Percentiles rank a stretch among this genome's conserved stretches.
Evolutionary conservation across 257 asterid species (phyloP).

Genomic region (Jacaranda mimosifolia): DNA sequence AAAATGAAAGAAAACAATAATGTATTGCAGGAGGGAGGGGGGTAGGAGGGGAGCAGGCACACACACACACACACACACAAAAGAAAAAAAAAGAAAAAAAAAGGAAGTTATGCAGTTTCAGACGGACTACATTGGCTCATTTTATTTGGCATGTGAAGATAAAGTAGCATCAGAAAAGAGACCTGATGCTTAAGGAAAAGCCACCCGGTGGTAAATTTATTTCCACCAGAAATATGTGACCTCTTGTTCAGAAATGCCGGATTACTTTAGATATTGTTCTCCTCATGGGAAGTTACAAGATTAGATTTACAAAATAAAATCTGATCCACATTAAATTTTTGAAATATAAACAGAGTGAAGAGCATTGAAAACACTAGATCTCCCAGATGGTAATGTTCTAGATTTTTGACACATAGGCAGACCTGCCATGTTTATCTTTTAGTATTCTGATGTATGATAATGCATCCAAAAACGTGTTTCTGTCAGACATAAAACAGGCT

Average conservation of each 20-base stretch:
- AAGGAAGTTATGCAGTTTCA: neutral
- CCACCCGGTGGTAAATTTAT: too few relatives aligned
- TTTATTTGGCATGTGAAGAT: neutral
- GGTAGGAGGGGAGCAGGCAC: too few relatives aligned
- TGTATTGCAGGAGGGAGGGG: too few relatives aligned
- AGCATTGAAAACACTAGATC: neutral
- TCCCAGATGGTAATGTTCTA: neutral
- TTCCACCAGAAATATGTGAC: neutral
- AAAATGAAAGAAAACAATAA: neutral
- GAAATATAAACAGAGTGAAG: neutral
- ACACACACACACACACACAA: too few relatives aligned
- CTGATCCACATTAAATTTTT: neutral
- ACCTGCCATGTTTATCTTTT: constrained; percentile 3
- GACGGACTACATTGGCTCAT: neutral
- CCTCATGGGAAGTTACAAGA: neutral
- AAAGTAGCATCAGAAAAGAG: constrained; percentile 25
- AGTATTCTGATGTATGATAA: neutral
- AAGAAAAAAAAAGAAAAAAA: too few relatives aligned
- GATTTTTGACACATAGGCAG: constrained; percentile 10
- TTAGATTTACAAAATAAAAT: constrained; percentile 5
- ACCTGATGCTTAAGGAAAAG: neutral
- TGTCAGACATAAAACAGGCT: constrained; percentile 5
- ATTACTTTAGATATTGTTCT: neutral
- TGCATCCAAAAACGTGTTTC: neutral
- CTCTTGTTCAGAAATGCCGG: neutral